Percentiles rank a stretch among this genome's conserved stretches.
Conservation (phyloP, 1,284 basidiomycete species). For the Cryptococcus sp. region DNA sequence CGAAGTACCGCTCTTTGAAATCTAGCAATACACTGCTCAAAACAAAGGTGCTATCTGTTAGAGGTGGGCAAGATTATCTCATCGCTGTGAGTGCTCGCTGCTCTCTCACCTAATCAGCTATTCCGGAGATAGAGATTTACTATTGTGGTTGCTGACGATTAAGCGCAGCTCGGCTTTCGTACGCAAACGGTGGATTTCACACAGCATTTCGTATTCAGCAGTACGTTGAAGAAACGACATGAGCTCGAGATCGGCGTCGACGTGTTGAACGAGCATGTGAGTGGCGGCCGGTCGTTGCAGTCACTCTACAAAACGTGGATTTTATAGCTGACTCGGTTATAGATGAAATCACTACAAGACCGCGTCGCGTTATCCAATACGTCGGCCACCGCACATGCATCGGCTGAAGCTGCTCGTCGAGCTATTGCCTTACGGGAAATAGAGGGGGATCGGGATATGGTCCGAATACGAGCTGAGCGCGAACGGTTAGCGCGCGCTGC, state of each 20-base stretch:
- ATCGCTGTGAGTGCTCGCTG: conserved; percentile 38
- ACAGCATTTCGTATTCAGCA: conserved; percentile 33
- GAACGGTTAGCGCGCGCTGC: conserved; percentile 33
- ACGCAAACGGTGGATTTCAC: conserved; percentile 38
- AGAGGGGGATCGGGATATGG: conserved; percentile 44
- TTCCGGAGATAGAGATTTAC: neutral
- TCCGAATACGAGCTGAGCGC: conserved; percentile 36
- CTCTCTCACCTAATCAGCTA: neutral
- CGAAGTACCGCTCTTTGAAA: conserved; percentile 43
- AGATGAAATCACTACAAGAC: conserved; percentile 27
- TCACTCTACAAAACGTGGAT: neutral
- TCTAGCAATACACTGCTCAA: conserved; percentile 37
- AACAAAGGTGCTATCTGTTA: conserved; percentile 39
- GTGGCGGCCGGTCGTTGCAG: conserved; percentile 12
- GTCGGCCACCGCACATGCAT: conserved; percentile 19
- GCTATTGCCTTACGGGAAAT: conserved; percentile 37
- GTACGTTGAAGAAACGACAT: conserved; percentile 35
- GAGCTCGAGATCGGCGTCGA: conserved; percentile 38
- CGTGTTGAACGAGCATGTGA: conserved; percentile 39
- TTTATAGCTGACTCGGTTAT: neutral
- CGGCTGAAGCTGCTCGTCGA: conserved; percentile 38
- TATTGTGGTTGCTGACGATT: neutral
- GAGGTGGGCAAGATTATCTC: conserved; percentile 47
- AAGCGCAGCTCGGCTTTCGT: conserved; percentile 46
- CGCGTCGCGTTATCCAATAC: conserved; percentile 13